phyloP scores from a whole-genome alignment of 495 filamentous ascomycete species.

The Penicillium subrubescens region DNA sequence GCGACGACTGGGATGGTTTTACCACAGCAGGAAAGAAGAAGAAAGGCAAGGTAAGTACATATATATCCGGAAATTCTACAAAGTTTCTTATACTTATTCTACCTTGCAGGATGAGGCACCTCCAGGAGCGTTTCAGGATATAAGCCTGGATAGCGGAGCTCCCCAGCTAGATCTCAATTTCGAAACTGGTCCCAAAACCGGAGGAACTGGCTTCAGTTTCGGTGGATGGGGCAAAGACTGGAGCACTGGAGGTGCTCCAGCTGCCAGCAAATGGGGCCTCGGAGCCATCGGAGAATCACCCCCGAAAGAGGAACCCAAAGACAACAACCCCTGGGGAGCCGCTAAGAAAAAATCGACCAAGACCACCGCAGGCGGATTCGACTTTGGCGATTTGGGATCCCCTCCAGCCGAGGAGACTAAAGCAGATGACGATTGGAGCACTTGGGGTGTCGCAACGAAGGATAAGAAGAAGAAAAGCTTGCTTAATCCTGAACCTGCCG shows the following conservation, averaged over 20 bases:
- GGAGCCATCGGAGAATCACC: conserved; percentile 34
- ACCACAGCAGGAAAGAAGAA: conserved; percentile 45
- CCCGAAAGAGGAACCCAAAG: conserved; percentile 38
- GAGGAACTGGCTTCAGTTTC: conserved; percentile 42
- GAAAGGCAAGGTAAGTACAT: conserved; percentile 48
- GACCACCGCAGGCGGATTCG: conserved; percentile 40
- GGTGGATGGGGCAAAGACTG: conserved; percentile 50
- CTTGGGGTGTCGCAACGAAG: conserved; percentile 24
- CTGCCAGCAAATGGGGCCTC: conserved; percentile 32
- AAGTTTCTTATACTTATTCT: conserved; percentile 1
- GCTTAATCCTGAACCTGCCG: conserved; percentile 31
- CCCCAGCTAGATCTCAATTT: conserved; percentile 52
- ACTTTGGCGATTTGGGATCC: conserved; percentile 47
- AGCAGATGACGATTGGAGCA: conserved; percentile 33
- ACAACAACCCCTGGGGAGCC: conserved; percentile 46
- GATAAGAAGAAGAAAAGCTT: conserved; percentile 34
- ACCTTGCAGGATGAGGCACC: conserved; percentile 29
- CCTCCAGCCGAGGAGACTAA: conserved; percentile 21
- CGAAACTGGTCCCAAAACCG: conserved; percentile 35
- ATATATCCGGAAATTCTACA: neutral
- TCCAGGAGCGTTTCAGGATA: conserved; percentile 46
- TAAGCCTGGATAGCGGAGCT: conserved; percentile 43
- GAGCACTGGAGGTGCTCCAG: conserved; percentile 32
- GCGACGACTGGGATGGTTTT: conserved; percentile 44
- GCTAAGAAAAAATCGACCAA: conserved; percentile 44